Conservation (phyloP, 139 green algal genomes). For the Picochlorum sp. region DNA sequence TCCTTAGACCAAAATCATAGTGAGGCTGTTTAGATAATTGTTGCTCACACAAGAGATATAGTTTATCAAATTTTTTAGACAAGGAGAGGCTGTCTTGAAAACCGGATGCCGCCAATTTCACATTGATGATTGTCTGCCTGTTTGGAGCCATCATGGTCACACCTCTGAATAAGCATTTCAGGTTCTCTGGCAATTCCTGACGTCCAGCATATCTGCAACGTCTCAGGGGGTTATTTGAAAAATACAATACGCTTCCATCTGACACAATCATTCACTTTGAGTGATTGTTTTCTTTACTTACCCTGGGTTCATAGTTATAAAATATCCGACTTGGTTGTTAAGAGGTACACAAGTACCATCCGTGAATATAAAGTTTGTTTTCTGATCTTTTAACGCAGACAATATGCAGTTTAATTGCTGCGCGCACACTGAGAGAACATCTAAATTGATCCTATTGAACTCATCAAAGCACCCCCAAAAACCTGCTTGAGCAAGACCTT, state of each 20-base stretch:
- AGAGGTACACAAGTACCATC: constrained; percentile 75
- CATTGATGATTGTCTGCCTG: constrained; percentile 95
- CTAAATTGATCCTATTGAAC: constrained; percentile 98
- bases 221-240: too few species aligned
- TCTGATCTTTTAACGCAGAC: constrained; percentile 80
- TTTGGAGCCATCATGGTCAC: constrained; percentile 98
- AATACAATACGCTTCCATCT: too few species aligned
- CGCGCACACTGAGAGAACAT: constrained; percentile 90
- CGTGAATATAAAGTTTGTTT: constrained; percentile 86
- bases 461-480: constrained; percentile 97
- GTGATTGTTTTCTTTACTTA: constrained; percentile 2
- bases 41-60: constrained; percentile 95
- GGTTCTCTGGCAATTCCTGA: constrained; percentile 94
- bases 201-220: constrained; percentile 81
- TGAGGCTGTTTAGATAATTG: constrained; percentile 94
- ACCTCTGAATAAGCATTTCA: constrained; percentile 93
- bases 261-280: neutral
- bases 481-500: constrained; percentile 83
- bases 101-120: constrained; percentile 85
- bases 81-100: constrained; percentile 92
- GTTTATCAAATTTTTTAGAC: constrained; percentile 90
- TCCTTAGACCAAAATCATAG: constrained; percentile 96
- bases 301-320: constrained; percentile 98
- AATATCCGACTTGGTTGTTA: constrained; percentile 86
- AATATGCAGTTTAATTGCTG: constrained; percentile 92